phyloP scores from a whole-genome alignment of 768 basidiomycete species.

The Hebeloma cylindrosporum region DNA sequence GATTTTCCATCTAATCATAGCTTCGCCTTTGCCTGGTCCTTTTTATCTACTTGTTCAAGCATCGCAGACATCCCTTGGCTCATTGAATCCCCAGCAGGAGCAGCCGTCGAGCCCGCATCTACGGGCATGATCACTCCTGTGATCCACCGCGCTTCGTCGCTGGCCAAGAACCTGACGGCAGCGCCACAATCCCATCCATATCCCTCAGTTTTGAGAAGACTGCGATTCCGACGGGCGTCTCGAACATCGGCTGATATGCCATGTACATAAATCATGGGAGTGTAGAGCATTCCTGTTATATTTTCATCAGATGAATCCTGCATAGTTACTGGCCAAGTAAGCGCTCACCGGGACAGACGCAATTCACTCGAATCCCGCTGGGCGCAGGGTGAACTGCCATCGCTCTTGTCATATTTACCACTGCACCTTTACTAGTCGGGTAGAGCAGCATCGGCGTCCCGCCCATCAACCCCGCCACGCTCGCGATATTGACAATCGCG shows the following conservation, averaged over 20 bases:
- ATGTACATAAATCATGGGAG: slow-evolving; percentile 40
- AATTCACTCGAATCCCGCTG: slow-evolving; percentile 40
- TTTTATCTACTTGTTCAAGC: too few relatives aligned
- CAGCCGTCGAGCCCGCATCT: slow-evolving; percentile 41
- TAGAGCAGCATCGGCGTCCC: slow-evolving; percentile 42
- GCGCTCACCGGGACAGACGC: slow-evolving; percentile 39
- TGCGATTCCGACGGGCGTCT: slow-evolving; percentile 35
- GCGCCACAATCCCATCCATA: slow-evolving; percentile 45
- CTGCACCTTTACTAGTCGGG: slow-evolving; percentile 43
- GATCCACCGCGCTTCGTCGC: slow-evolving; percentile 45
- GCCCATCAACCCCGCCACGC: slow-evolving; percentile 37
- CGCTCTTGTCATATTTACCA: slow-evolving; percentile 44
- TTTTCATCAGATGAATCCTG: not conserved
- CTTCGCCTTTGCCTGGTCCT: too few relatives aligned
- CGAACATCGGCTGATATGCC: slow-evolving; percentile 37
- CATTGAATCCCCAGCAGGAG: slow-evolving; percentile 22
- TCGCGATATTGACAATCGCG: slow-evolving; percentile 45
- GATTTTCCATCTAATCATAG: too few relatives aligned
- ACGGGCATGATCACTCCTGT: slow-evolving; percentile 41
- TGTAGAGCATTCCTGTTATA: slow-evolving; percentile 39
- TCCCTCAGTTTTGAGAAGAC: slow-evolving; percentile 41
- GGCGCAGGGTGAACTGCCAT: slow-evolving; percentile 45
- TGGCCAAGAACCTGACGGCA: slow-evolving; percentile 40
- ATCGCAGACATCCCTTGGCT: slow-evolving; percentile 18
- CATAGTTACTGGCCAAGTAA: not conserved